Conservation (phyloP, 108 stramenopile genomes). For the Aureococcus anophagefferens region DNA sequence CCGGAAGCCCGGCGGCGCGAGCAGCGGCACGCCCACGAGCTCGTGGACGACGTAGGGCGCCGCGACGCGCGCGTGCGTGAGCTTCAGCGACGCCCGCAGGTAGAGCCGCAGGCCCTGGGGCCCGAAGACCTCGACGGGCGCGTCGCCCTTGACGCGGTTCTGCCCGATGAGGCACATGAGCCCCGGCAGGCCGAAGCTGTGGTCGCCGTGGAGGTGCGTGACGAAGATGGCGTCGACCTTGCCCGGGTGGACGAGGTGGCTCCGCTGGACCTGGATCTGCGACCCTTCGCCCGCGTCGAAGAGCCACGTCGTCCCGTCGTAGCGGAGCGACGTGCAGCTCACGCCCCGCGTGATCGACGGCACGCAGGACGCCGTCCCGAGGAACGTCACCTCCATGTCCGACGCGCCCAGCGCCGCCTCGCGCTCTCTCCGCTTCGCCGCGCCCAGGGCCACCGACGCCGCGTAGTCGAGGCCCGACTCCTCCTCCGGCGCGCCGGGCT, state of each 20-base stretch:
- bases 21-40: conserved; percentile 77
- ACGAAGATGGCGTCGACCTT: conserved; percentile 80
- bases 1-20: conserved; percentile 30
- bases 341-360: conserved; percentile 75
- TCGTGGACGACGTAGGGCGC: conserved; percentile 85
- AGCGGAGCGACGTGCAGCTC: conserved; percentile 66
- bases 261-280: conserved; percentile 42
- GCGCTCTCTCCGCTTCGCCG: too few relatives aligned
- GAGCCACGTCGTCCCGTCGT: conserved; percentile 67
- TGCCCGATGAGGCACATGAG: conserved; percentile 84
- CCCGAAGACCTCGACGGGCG: conserved; percentile 82
- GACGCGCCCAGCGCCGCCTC: too few relatives aligned
- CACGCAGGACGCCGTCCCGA: conserved; percentile 82
- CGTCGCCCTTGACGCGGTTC: conserved; percentile 48
- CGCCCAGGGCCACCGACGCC: too few relatives aligned
- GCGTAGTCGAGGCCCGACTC: too few relatives aligned
- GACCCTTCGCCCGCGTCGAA: conserved; percentile 92
- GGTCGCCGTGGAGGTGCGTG: conserved; percentile 85
- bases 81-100: conserved; percentile 75
- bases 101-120: conserved; percentile 76
- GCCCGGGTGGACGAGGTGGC: conserved; percentile 41
- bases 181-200: conserved; percentile 82
- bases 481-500: too few relatives aligned
- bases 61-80: conserved; percentile 64
- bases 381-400: conserved; percentile 74